Evolutionary conservation across 768 basidiomycete species (phyloP).

Genomic region (Mycena alexandri): DNA sequence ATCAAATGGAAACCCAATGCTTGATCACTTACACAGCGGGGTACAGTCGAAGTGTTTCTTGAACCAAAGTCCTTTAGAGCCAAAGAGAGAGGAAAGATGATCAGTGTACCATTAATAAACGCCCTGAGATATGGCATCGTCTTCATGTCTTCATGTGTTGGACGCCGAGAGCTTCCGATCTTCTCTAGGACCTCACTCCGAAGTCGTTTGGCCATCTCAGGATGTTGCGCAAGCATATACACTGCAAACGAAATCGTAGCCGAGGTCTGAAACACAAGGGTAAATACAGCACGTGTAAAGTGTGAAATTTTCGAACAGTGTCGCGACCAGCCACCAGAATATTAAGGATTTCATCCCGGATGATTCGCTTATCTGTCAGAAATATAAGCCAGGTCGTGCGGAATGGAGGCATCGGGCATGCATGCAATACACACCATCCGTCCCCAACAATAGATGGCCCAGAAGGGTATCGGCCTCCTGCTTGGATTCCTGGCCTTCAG

Average conservation of each 20-base stretch:
- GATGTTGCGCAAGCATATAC: conserved; percentile 56
- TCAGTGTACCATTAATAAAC: conserved; percentile 43
- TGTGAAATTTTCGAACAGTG: conserved; percentile 41
- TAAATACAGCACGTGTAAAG: background rate
- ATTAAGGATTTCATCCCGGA: conserved; percentile 41
- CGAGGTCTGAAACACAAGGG: conserved; percentile 42
- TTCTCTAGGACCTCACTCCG: conserved; percentile 51
- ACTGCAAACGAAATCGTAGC: conserved; percentile 50
- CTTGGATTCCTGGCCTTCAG: conserved; percentile 27
- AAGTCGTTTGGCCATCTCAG: conserved; percentile 47
- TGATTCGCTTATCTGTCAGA: conserved; percentile 33
- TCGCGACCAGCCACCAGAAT: conserved; percentile 46
- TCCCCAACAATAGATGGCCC: conserved; percentile 58
- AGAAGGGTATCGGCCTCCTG: conserved; percentile 54
- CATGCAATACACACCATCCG: conserved; percentile 49
- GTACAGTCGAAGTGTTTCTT: conserved; percentile 36
- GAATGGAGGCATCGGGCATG: too few species aligned
- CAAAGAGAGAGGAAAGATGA: background rate
- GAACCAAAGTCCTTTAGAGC: background rate
- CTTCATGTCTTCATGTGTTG: conserved; percentile 52
- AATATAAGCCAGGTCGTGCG: too few species aligned
- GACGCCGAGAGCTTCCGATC: conserved; percentile 46
- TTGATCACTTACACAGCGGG: conserved; percentile 34
- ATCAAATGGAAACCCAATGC: background rate
- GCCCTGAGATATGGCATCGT: conserved; percentile 58